Conservation (phyloP, 768 basidiomycete species). For the Cystobasidium onofrii region DNA sequence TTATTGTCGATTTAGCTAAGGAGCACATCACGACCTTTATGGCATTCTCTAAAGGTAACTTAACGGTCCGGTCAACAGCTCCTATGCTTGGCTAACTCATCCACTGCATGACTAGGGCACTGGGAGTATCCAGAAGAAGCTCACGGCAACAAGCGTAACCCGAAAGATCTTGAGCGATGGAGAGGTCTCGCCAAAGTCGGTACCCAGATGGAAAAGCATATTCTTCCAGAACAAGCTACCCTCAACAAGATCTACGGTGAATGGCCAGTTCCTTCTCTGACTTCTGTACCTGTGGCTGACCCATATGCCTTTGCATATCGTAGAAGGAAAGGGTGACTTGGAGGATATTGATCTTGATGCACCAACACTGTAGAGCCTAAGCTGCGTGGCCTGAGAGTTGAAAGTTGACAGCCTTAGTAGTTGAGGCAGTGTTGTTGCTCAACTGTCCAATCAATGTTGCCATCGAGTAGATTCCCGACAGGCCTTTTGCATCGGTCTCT, state of each 20-base stretch:
- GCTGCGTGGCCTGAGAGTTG: no score
- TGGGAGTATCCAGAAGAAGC: conserved; percentile 32
- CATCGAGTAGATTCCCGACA: no score
- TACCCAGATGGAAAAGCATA: conserved; percentile 22
- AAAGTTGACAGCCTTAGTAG: no score
- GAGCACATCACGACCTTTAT: conserved; percentile 34
- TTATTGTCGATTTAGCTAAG: conserved; percentile 31
- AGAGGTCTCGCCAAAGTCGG: conserved; percentile 35
- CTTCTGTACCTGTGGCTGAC: neutral
- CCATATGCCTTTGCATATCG: neutral
- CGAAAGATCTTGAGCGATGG: conserved; percentile 33
- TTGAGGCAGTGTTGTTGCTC: no score
- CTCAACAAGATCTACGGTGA: conserved; percentile 29
- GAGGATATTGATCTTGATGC: conserved; percentile 34
- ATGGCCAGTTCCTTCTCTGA: no score
- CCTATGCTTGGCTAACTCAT: neutral
- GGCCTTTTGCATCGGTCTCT: no score
- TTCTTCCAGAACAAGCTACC: conserved; percentile 33
- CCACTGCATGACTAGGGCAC: conserved; percentile 8
- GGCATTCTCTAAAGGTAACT: conserved; percentile 32
- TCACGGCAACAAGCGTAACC: conserved; percentile 39
- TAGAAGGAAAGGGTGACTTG: conserved; percentile 28
- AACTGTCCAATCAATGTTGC: no score
- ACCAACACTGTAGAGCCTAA: neutral
- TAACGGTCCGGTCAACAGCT: neutral